Conservation (phyloP, 2,329 filamentous ascomycete genomes). For the Fusarium hainanense region DNA sequence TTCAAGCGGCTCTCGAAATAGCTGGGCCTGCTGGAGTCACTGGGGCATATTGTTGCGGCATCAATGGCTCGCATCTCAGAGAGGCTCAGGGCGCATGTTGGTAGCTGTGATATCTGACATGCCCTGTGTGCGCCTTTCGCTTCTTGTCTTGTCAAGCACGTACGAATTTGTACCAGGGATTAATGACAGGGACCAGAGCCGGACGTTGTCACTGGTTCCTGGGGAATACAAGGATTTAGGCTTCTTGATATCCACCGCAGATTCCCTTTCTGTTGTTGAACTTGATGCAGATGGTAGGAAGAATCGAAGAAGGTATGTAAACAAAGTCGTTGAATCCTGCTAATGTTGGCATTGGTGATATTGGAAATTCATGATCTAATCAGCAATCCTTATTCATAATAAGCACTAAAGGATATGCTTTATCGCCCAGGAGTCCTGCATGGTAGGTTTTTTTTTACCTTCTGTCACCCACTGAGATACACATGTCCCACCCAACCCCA, state of each 20-base stretch:
- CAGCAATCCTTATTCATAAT: neutral
- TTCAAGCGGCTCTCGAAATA: constrained; percentile 31
- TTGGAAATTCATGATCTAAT: neutral
- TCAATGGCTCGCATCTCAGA: constrained; percentile 21
- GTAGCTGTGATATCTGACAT: constrained; percentile 8
- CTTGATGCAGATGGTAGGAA: neutral
- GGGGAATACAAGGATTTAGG: constrained; percentile 21
- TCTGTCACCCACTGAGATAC: constrained; percentile 11
- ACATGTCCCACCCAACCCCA: constrained; percentile 39
- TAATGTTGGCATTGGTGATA: neutral
- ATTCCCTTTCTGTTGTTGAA: neutral
- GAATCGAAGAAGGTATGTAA: neutral
- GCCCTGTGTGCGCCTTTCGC: constrained; percentile 30
- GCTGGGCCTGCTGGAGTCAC: constrained; percentile 3
- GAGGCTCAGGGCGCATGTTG: constrained; percentile 30
- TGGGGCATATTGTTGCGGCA: constrained; percentile 22
- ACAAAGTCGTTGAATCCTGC: neutral
- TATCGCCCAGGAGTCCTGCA: neutral
- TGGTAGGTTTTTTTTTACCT: neutral
- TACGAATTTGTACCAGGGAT: constrained; percentile 17
- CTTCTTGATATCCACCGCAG: constrained; percentile 3
- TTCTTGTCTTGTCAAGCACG: constrained; percentile 6
- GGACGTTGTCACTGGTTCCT: constrained; percentile 29
- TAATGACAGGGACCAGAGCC: constrained; percentile 9
- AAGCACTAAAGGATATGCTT: neutral